Evolutionary conservation across 1,284 basidiomycete genomes (phyloP).

Genomic region (Ustilago cynodontis): DNA sequence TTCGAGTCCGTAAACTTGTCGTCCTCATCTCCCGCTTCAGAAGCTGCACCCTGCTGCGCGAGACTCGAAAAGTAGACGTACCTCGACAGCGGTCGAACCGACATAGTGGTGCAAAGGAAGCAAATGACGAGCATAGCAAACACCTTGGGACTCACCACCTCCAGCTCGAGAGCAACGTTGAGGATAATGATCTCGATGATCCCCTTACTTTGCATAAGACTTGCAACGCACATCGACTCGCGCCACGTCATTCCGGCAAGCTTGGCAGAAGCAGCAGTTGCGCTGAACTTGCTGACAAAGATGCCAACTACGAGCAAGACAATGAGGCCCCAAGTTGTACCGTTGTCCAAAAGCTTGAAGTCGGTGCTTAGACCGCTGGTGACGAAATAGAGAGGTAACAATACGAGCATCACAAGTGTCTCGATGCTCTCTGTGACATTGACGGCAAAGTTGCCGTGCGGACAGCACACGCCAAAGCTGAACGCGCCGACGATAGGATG

Average conservation of each 20-base stretch:
- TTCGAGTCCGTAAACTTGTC: slow-evolving; percentile 11
- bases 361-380: slow-evolving; percentile 50
- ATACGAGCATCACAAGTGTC: slow-evolving; percentile 43
- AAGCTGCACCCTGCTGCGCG: slow-evolving; percentile 11
- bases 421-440: slow-evolving; percentile 56
- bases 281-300: slow-evolving; percentile 55
- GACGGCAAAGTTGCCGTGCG: slow-evolving; percentile 55
- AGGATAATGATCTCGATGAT: slow-evolving; percentile 61
- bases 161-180: slow-evolving; percentile 46
- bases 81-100: slow-evolving; percentile 47
- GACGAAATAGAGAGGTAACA: slow-evolving; percentile 58
- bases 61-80: slow-evolving; percentile 44
- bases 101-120: slow-evolving; percentile 53
- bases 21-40: background rate
- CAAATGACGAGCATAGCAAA: slow-evolving; percentile 57
- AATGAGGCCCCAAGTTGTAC: slow-evolving; percentile 53
- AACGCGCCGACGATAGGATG: slow-evolving; percentile 59
- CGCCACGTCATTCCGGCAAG: slow-evolving; percentile 51
- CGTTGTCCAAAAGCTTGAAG: slow-evolving; percentile 52
- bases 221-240: slow-evolving; percentile 49
- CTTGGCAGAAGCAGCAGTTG: slow-evolving; percentile 42
- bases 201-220: slow-evolving; percentile 56
- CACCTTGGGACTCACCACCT: slow-evolving; percentile 42
- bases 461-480: slow-evolving; percentile 50
- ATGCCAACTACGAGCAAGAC: slow-evolving; percentile 48